phyloP scores from a whole-genome alignment of 257 asterid species.

The Coffea eugenioides region DNA sequence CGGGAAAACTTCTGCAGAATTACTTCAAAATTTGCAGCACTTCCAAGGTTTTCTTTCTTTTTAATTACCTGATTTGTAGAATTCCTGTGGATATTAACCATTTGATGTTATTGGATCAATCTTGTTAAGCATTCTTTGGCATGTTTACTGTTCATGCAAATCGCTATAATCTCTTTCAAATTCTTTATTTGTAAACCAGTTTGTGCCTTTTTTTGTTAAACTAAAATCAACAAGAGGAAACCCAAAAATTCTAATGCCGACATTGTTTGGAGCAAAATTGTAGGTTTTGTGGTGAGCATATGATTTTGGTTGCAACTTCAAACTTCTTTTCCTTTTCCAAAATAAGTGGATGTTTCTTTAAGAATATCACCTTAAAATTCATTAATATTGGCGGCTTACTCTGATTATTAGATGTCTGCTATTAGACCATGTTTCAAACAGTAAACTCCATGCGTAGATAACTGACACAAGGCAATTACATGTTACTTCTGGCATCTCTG shows the following conservation, averaged over 20 bases:
- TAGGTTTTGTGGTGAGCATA: too few relatives aligned
- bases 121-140: not conserved
- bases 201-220: not conserved
- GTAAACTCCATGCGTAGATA: not conserved
- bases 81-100: not conserved
- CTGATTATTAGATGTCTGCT: not conserved
- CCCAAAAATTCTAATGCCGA: not conserved
- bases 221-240: not conserved
- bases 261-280: not conserved
- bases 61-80: not conserved
- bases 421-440: not conserved
- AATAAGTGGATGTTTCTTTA: too few relatives aligned
- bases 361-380: too few relatives aligned
- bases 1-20: slow-evolving; percentile 42
- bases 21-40: slow-evolving; percentile 52
- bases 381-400: not conserved
- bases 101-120: not conserved
- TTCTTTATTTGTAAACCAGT: not conserved
- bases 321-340: too few relatives aligned
- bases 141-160: not conserved
- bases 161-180: not conserved
- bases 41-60: slow-evolving; percentile 49
- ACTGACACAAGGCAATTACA: not conserved
- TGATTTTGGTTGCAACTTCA: too few relatives aligned
- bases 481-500: not conserved